Conservation (phyloP, 805 yeast genomes). For the Yarrowia divulgata region DNA sequence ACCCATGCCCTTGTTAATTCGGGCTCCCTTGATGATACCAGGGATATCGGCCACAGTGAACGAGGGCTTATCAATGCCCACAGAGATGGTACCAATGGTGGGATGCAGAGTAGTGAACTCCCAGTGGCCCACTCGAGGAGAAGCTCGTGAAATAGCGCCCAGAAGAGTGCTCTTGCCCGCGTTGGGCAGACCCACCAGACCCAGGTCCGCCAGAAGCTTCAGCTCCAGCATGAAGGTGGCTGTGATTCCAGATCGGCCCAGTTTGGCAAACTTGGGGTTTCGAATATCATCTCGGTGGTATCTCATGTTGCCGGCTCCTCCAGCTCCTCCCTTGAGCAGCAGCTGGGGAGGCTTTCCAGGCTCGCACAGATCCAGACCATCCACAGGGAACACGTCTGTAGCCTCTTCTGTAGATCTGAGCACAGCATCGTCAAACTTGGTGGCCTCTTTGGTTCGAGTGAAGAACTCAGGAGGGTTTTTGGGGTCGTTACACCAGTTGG, state of each 20-base stretch:
- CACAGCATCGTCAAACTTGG: constrained; percentile 68
- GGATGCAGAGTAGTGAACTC: constrained; percentile 95
- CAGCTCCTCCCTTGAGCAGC: constrained; percentile 82
- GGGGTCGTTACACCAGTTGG: constrained; percentile 48
- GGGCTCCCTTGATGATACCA: constrained; percentile 89
- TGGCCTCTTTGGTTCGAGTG: constrained; percentile 65
- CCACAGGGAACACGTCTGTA: constrained; percentile 75
- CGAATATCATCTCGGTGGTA: constrained; percentile 82
- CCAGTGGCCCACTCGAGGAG: constrained; percentile 95
- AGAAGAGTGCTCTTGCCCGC: constrained; percentile 94
- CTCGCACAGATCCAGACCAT: constrained; percentile 77
- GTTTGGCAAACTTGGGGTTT: constrained; percentile 87
- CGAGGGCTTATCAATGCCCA: constrained; percentile 59
- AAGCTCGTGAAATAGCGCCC: constrained; percentile 85
- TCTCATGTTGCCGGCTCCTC: constrained; percentile 97
- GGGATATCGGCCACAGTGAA: constrained; percentile 98
- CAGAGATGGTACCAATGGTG: constrained; percentile 82
- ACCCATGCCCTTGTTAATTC: constrained; percentile 87
- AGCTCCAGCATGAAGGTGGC: constrained; percentile 79
- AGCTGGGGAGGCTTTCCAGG: constrained; percentile 67
- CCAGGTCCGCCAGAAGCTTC: constrained; percentile 89
- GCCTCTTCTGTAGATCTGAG: constrained; percentile 63
- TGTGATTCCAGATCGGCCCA: constrained; percentile 74
- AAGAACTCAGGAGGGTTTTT: constrained; percentile 61
- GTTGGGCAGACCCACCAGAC: constrained; percentile 93